These are phyloP conservation scores for Aspergillus puulaauensis DNA, from an alignment of 2,329 filamentous ascomycete species.

Conservation along the genomic window DNA sequence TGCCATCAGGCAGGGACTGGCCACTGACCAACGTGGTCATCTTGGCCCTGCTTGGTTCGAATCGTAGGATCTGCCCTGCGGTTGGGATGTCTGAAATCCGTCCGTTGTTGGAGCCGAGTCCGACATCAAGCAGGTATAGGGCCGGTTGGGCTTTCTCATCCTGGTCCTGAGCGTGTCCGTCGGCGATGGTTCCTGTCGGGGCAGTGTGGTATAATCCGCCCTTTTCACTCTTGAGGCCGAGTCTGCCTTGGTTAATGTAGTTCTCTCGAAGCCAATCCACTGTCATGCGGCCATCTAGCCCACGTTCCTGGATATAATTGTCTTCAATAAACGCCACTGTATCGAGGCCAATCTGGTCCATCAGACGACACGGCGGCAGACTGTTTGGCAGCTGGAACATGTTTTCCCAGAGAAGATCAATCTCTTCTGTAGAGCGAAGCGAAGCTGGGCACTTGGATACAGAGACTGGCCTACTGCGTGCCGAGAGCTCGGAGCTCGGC, in stretches of 20 bases:
- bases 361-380: constrained; percentile 36
- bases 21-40: constrained; percentile 15
- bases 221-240: constrained; percentile 39
- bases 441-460: too few relatives aligned
- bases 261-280: constrained; percentile 47
- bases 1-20: constrained; percentile 45
- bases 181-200: background rate
- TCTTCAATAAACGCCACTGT: constrained; percentile 55
- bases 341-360: constrained; percentile 55
- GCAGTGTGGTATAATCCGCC: constrained; percentile 41
- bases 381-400: constrained; percentile 33
- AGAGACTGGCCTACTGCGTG: too few relatives aligned
- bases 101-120: constrained; percentile 21
- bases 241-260: constrained; percentile 48
- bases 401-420: constrained; percentile 45
- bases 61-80: too few relatives aligned
- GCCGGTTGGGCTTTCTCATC: background rate
- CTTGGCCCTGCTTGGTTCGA: constrained; percentile 13
- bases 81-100: constrained; percentile 15
- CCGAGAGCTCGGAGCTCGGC: too few relatives aligned
- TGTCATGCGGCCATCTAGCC: constrained; percentile 35
- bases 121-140: constrained; percentile 25
- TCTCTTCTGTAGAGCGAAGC: constrained; percentile 46
- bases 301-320: constrained; percentile 52
- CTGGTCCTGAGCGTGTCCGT: background rate